Evolutionary conservation across 192 early-diverging fungal genomes (phyloP).

Genomic region (Mortierella antarctica): DNA sequence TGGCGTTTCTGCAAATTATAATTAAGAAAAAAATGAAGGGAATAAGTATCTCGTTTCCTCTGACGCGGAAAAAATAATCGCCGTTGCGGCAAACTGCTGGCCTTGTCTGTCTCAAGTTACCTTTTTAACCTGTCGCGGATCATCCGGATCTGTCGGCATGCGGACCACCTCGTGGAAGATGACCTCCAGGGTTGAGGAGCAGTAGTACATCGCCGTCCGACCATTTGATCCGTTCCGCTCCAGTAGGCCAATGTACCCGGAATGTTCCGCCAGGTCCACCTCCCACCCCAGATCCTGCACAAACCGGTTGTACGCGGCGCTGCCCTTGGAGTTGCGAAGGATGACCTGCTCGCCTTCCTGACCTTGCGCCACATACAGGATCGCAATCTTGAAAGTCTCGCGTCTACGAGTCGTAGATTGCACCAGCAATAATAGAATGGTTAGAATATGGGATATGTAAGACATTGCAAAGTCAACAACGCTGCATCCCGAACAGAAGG

Average conservation of each 20-base stretch:
- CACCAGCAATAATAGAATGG: slow-evolving; percentile 1
- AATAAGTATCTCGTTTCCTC: background rate
- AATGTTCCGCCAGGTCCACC: slow-evolving; percentile 84
- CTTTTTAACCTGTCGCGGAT: slow-evolving; percentile 92
- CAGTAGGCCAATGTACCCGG: slow-evolving; percentile 89
- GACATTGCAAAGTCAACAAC: too few species aligned
- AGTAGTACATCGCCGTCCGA: slow-evolving; percentile 81
- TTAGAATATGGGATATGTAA: background rate
- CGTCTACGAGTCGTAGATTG: slow-evolving; percentile 54
- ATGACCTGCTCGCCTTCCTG: slow-evolving; percentile 93
- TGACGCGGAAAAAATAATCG: background rate
- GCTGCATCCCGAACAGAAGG: background rate
- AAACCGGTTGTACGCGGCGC: slow-evolving; percentile 84
- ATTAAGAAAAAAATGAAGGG: background rate
- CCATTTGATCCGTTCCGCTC: slow-evolving; percentile 86
- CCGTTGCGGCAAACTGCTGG: background rate
- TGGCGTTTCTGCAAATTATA: slow-evolving; percentile 79
- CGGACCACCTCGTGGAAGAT: slow-evolving; percentile 91
- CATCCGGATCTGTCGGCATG: slow-evolving; percentile 86
- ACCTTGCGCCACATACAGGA: slow-evolving; percentile 91
- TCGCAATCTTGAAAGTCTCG: slow-evolving; percentile 89
- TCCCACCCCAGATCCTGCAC: slow-evolving; percentile 94
- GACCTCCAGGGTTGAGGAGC: slow-evolving; percentile 86
- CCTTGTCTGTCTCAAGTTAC: slow-evolving; percentile 55
- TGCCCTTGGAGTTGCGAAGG: slow-evolving; percentile 79